Conservation (phyloP, 73 alveolate species). For the Tetrahymena malaccensis region DNA sequence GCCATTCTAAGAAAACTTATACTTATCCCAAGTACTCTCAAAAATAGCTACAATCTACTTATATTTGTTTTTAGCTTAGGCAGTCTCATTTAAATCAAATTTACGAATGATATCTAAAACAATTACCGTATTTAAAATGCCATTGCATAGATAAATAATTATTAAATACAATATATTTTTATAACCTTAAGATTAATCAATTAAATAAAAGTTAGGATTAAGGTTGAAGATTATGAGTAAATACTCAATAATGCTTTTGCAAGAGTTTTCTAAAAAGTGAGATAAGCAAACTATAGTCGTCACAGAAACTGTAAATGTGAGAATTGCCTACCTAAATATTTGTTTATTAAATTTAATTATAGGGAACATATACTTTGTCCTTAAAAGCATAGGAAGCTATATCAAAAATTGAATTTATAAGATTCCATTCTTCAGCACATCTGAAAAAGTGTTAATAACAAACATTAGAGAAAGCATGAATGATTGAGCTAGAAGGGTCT, state of each 20-base stretch:
- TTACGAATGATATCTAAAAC: not conserved
- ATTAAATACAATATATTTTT: not conserved
- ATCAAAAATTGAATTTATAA: not conserved
- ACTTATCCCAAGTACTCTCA: not conserved
- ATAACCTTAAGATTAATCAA: not conserved
- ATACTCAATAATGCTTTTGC: not conserved
- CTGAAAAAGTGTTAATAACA: not conserved
- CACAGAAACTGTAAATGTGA: not conserved
- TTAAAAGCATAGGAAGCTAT: not conserved
- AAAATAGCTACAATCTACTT: not conserved
- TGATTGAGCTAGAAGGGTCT: not conserved
- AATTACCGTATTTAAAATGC: not conserved
- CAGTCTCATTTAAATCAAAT: not conserved
- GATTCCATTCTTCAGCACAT: not conserved
- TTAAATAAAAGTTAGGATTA: not conserved
- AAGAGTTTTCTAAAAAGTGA: not conserved
- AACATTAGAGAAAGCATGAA: not conserved
- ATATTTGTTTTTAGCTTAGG: not conserved
- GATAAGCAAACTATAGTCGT: not conserved
- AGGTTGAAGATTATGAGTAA: not conserved
- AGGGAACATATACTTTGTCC: not conserved
- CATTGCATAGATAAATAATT: not conserved
- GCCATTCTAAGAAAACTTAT: not conserved
- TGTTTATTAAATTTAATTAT: not conserved
- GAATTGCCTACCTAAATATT: not conserved